phyloP scores from a whole-genome alignment of 257 asterid species.

The Solanum paucissectum region DNA sequence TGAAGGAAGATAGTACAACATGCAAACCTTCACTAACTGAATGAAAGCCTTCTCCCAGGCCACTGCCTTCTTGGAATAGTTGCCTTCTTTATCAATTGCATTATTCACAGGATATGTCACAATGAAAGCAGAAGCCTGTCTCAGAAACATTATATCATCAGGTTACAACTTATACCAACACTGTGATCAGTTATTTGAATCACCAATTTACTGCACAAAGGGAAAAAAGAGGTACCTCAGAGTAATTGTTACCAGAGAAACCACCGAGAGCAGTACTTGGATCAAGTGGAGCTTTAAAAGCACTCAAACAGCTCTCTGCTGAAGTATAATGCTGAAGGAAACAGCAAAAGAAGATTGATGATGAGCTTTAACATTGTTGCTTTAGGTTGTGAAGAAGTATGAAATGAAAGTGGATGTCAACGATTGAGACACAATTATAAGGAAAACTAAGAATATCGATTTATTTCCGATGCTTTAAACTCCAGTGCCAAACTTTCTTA shows the following conservation, averaged over 20 bases:
- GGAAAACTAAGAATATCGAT: neutral
- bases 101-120: constrained; percentile 96
- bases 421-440: neutral
- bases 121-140: constrained; percentile 90
- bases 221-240: constrained; percentile 45
- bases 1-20: constrained; percentile 1
- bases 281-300: constrained; percentile 94
- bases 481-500: neutral
- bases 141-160: constrained; percentile 7
- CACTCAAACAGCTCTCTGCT: constrained; percentile 76
- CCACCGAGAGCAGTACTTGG: constrained; percentile 98
- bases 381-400: neutral
- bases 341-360: constrained; percentile 9
- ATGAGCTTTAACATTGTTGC: neutral
- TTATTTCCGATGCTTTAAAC: neutral
- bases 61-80: constrained; percentile 62
- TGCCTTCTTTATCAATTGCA: constrained; percentile 66
- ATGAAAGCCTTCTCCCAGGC: constrained; percentile 98
- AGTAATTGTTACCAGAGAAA: constrained; percentile 75
- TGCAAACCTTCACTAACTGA: constrained; percentile 76
- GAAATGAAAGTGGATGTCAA: neutral
- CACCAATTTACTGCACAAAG: neutral
- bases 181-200: neutral
- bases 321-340: constrained; percentile 75
- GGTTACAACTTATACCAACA: constrained; percentile 1